phyloP scores from a whole-genome alignment of 805 yeast genomes.

The Ascoidea asiatica region DNA sequence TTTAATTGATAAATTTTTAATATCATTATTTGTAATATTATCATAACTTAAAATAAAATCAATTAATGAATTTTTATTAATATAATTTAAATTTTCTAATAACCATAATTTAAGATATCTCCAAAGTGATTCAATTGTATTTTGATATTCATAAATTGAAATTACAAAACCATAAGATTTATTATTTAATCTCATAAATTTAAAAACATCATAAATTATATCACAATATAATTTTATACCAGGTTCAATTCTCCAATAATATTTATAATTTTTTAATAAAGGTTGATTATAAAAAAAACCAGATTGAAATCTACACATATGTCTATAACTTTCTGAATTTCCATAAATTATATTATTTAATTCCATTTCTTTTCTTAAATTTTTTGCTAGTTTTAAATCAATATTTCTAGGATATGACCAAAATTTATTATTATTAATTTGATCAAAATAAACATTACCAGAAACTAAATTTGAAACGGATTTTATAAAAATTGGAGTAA shows the following conservation, averaged over 20 bases:
- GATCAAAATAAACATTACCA: constrained; percentile 60
- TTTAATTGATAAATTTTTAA: neutral
- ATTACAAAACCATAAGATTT: constrained; percentile 69
- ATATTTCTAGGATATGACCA: constrained; percentile 83
- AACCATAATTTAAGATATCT: constrained; percentile 52
- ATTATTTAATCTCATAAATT: constrained; percentile 63
- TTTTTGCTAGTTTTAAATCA: constrained; percentile 58
- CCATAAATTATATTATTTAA: constrained; percentile 55
- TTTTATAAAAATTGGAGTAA: constrained; percentile 54
- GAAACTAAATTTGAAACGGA: constrained; percentile 39
- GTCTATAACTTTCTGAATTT: constrained; percentile 62
- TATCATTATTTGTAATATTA: constrained; percentile 7
- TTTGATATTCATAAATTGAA: constrained; percentile 53
- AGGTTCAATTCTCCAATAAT: constrained; percentile 93
- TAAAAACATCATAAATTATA: constrained; percentile 66
- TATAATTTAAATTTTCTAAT: constrained; percentile 38
- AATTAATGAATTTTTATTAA: constrained; percentile 50
- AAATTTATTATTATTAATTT: constrained; percentile 52
- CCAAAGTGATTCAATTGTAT: constrained; percentile 74
- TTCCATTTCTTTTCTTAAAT: constrained; percentile 44
- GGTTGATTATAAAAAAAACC: constrained; percentile 74
- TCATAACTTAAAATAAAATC: constrained; percentile 33
- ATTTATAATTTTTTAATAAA: constrained; percentile 53
- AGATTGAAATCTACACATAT: constrained; percentile 83
- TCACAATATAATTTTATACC: constrained; percentile 63